phyloP scores from a whole-genome alignment of 352 stramenopile species.

The Phytophthora meadii region DNA sequence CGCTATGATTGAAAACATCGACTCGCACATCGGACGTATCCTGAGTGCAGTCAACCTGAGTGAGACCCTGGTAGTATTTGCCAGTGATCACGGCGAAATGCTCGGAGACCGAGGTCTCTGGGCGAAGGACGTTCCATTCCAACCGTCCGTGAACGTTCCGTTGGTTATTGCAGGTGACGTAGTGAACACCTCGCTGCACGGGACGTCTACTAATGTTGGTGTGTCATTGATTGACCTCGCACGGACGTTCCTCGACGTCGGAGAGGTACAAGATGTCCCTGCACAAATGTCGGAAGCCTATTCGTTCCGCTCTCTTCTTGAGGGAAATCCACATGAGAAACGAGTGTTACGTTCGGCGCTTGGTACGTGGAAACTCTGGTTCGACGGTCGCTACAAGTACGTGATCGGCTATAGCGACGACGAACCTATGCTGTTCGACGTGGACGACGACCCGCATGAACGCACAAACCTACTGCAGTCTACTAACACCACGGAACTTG shows the following conservation, averaged over 20 bases:
- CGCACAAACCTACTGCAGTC: conserved; percentile 33
- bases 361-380: conserved; percentile 42
- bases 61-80: conserved; percentile 42
- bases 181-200: conserved; percentile 26
- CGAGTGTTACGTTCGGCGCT: conserved; percentile 37
- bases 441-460: conserved; percentile 40
- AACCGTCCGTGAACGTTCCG: conserved; percentile 38
- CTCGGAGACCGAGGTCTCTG: conserved; percentile 36
- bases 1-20: conserved; percentile 46
- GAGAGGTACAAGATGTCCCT: conserved; percentile 34
- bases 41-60: conserved; percentile 36
- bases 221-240: conserved; percentile 45
- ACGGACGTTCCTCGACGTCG: conserved; percentile 39
- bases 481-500: conserved; percentile 26
- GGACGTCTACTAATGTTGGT: conserved; percentile 31
- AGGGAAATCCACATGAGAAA: conserved; percentile 17
- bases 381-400: conserved; percentile 45
- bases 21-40: conserved; percentile 40
- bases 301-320: conserved; percentile 35
- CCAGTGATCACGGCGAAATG: conserved; percentile 46
- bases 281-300: conserved; percentile 38
- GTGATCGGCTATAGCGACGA: conserved; percentile 43
- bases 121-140: conserved; percentile 39
- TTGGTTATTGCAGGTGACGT: conserved; percentile 38
- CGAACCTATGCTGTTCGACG: conserved; percentile 37